A percentile compares a stretch with the other conserved stretches of the same genome.
Evolutionary conservation across 2,329 filamentous ascomycete species (phyloP).

Genomic region (Aspergillus japonicus): DNA sequence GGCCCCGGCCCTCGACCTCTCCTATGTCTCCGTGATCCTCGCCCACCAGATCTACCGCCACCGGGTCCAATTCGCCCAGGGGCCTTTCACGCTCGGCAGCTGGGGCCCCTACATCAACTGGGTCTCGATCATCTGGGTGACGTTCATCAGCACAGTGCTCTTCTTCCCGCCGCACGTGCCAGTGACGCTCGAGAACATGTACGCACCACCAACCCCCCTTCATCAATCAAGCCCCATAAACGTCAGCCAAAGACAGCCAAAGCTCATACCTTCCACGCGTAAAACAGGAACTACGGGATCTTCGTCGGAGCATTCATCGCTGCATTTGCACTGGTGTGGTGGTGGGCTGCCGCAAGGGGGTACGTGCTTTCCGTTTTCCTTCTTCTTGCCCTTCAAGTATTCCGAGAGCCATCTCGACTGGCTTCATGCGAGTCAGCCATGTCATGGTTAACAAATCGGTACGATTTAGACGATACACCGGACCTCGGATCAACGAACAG

Average conservation of each 20-base stretch:
- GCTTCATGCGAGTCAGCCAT: too few relatives aligned
- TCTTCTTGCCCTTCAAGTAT: not conserved
- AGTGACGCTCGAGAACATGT: constrained; percentile 52
- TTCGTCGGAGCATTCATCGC: constrained; percentile 49
- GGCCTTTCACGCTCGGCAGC: constrained; percentile 57
- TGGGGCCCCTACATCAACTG: constrained; percentile 57
- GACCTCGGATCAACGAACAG: constrained; percentile 58
- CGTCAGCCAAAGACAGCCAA: not conserved
- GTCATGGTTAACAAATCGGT: too few relatives aligned
- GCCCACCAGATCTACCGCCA: constrained; percentile 56
- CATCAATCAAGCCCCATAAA: too few relatives aligned
- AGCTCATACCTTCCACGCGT: too few relatives aligned
- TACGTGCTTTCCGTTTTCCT: constrained; percentile 26
- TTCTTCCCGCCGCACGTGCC: constrained; percentile 53
- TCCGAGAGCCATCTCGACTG: too few relatives aligned
- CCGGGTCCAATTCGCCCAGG: constrained; percentile 55
- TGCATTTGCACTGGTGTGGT: constrained; percentile 52
- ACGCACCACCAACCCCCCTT: constrained; percentile 10
- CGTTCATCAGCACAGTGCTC: constrained; percentile 62
- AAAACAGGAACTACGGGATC: constrained; percentile 49
- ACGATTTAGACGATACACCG: constrained; percentile 54
- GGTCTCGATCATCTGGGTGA: constrained; percentile 60
- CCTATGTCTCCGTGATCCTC: constrained; percentile 61
- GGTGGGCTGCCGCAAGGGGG: constrained; percentile 45
- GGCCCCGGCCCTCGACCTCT: constrained; percentile 53